Percentiles rank a stretch among this genome's conserved stretches.
Conservation (phyloP, 2,329 filamentous ascomycete species). For the Lecanosticta acicola region DNA sequence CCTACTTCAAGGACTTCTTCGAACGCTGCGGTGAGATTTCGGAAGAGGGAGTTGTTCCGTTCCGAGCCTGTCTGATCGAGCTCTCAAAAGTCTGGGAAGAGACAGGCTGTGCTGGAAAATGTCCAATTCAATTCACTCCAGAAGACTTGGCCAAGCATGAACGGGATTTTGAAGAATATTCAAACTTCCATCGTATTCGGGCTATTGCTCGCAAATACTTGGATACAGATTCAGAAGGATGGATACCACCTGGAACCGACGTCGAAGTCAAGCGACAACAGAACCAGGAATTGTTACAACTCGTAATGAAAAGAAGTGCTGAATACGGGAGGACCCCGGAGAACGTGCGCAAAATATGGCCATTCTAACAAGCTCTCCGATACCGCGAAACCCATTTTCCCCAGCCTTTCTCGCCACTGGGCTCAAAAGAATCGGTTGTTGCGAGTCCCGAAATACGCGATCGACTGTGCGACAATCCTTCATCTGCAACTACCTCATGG, state of each 20-base stretch:
- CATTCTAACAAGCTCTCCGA: slow-evolving; percentile 3
- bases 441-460: too few species aligned
- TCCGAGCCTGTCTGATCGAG: slow-evolving; percentile 8
- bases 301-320: slow-evolving; percentile 3
- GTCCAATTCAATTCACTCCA: slow-evolving; percentile 4
- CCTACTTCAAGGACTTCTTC: slow-evolving; percentile 8
- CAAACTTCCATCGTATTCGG: background rate
- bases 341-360: slow-evolving; percentile 4
- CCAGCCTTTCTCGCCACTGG: too few species aligned
- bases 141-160: slow-evolving; percentile 4
- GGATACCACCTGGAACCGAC: slow-evolving; percentile 6
- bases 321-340: slow-evolving; percentile 4
- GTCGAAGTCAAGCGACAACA: slow-evolving; percentile 3
- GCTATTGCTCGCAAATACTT: slow-evolving; percentile 4
- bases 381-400: too few species aligned
- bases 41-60: slow-evolving; percentile 7
- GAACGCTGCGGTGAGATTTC: slow-evolving; percentile 6
- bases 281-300: slow-evolving; percentile 5
- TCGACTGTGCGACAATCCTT: too few species aligned
- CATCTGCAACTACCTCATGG: too few species aligned
- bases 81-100: slow-evolving; percentile 7
- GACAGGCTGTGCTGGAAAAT: background rate
- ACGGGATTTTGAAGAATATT: slow-evolving; percentile 7
- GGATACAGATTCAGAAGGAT: slow-evolving; percentile 9
- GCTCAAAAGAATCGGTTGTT: too few species aligned